A percentile compares a stretch with the other conserved stretches of the same genome.
Evolutionary conservation across 2,329 filamentous ascomycete species (phyloP).

Genomic region (Aspergillus neotritici): DNA sequence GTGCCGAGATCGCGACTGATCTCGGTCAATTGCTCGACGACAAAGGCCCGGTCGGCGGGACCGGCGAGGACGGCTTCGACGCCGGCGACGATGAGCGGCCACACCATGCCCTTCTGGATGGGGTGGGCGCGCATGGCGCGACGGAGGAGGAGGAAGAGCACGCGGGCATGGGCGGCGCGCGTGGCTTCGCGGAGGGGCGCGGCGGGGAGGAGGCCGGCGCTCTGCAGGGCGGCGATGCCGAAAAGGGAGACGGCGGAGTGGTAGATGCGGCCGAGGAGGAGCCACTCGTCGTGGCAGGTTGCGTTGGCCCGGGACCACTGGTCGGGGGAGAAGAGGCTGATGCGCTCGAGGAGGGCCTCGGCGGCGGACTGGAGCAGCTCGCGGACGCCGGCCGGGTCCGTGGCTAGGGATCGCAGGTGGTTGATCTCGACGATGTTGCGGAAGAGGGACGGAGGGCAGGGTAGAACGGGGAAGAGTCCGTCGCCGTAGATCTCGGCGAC

Average conservation of each 20-base stretch:
- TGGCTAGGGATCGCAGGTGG: conserved; percentile 2
- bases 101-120: conserved; percentile 4
- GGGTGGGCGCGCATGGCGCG: not conserved
- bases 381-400: not conserved
- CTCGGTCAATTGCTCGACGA: not conserved
- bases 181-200: not conserved
- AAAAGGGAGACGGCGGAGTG: conserved; percentile 5
- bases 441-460: conserved; percentile 3
- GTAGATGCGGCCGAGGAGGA: conserved; percentile 6
- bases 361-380: not conserved
- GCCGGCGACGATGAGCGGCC: conserved; percentile 6
- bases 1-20: not conserved
- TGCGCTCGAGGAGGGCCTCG: conserved; percentile 1
- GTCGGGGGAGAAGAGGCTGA: conserved; percentile 1
- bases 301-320: not conserved
- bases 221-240: conserved; percentile 6
- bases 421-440: conserved; percentile 6
- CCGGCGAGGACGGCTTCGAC: not conserved
- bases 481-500: conserved; percentile 5
- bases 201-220: not conserved
- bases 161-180: not conserved
- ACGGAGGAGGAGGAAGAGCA: not conserved
- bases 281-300: not conserved
- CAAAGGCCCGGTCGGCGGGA: not conserved
- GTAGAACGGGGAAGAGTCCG: conserved; percentile 1